phyloP scores from a whole-genome alignment of 2,329 filamentous ascomycete genomes.

The Hirsutella thompsonii region DNA sequence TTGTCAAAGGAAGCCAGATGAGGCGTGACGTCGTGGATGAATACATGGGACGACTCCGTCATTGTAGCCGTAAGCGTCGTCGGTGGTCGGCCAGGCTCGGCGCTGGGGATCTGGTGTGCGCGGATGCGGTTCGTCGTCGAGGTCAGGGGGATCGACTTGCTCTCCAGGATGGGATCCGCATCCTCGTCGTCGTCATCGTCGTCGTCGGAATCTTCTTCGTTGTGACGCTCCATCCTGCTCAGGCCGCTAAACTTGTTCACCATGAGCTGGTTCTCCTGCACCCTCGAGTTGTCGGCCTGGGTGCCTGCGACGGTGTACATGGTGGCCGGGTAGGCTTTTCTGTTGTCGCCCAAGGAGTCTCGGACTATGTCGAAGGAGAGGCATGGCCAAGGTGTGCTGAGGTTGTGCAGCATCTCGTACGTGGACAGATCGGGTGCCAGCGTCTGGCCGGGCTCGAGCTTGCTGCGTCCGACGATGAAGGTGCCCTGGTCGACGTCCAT shows the following conservation, averaged over 20 bases:
- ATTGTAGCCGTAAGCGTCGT: conserved; percentile 82
- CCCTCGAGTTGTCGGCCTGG: conserved; percentile 64
- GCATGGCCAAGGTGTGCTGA: conserved; percentile 93
- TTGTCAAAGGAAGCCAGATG: conserved; percentile 83
- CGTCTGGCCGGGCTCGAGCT: conserved; percentile 81
- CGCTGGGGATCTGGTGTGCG: conserved; percentile 63
- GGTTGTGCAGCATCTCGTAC: conserved; percentile 93
- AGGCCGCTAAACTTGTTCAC: conserved; percentile 93
- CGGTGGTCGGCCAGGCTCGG: conserved; percentile 56
- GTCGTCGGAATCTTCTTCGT: conserved; percentile 52
- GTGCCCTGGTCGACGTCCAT: conserved; percentile 94
- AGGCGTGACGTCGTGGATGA: conserved; percentile 89
- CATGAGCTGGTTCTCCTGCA: conserved; percentile 85
- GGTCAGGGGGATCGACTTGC: conserved; percentile 71
- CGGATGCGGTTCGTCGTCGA: conserved; percentile 93
- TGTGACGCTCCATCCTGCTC: conserved; percentile 68
- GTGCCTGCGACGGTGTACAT: conserved; percentile 93
- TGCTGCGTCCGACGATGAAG: conserved; percentile 90
- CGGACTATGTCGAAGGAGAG: conserved; percentile 87
- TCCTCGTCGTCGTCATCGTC: conserved; percentile 65
- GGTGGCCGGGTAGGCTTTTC: conserved; percentile 87
- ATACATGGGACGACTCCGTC: conserved; percentile 78
- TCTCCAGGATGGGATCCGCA: conserved; percentile 84
- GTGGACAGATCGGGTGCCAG: conserved; percentile 85
- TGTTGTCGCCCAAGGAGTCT: conserved; percentile 75